phyloP scores from a whole-genome alignment of 768 basidiomycete species.

The Dacryopinax spathularia region DNA sequence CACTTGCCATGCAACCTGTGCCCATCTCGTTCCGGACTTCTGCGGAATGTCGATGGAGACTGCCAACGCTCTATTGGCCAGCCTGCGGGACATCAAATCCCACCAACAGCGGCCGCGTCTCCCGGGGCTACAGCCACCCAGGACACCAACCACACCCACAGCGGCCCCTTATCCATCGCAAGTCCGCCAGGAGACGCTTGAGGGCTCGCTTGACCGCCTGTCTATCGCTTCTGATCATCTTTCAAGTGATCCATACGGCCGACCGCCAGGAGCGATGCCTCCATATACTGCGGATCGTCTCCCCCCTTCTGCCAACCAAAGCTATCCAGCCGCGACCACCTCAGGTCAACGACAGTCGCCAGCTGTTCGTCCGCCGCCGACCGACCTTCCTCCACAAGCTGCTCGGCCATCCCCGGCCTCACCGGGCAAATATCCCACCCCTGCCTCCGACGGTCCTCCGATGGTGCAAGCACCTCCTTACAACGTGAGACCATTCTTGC shows the following conservation, averaged over 20 bases:
- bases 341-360: background rate
- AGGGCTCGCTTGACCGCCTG: conserved; percentile 12
- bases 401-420: background rate
- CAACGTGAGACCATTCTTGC: background rate
- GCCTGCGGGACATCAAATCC: conserved; percentile 78
- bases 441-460: background rate
- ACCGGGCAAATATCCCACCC: background rate
- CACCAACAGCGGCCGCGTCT: conserved; percentile 20
- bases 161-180: conserved; percentile 15
- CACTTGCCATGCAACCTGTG: conserved; percentile 94
- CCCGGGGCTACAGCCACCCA: conserved; percentile 12
- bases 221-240: conserved; percentile 13
- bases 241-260: background rate
- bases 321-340: background rate
- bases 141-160: conserved; percentile 17
- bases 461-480: background rate
- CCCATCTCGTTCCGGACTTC: conserved; percentile 96
- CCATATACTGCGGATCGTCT: background rate
- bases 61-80: conserved; percentile 79
- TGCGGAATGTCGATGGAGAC: conserved; percentile 99
- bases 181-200: conserved; percentile 11
- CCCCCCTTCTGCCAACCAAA: background rate
- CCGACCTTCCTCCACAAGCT: background rate
- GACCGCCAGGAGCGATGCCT: background rate
- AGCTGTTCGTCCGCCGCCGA: background rate